phyloP scores from a whole-genome alignment of 1,284 basidiomycete genomes.

The Blastosporella zonata region DNA sequence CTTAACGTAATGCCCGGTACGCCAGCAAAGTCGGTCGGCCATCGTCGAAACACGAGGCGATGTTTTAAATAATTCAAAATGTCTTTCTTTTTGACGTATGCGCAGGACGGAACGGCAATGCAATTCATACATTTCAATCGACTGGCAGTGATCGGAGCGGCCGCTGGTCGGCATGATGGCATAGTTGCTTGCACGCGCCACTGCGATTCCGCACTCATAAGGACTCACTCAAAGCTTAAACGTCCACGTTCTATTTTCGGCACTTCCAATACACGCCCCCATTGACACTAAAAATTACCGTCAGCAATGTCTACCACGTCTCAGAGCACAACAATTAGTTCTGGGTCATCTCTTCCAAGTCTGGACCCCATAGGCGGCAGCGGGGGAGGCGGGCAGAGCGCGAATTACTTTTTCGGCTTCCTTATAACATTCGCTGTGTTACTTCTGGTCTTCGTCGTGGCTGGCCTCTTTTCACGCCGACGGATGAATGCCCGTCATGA shows the following conservation, averaged over 20 bases:
- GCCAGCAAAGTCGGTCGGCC: background rate
- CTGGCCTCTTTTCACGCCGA: constrained; percentile 51
- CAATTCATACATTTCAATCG: background rate
- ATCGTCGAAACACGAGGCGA: background rate
- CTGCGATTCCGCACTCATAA: background rate
- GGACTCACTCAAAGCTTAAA: background rate
- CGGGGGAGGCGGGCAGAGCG: constrained; percentile 24
- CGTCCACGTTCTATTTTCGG: background rate
- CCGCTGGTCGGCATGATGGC: background rate
- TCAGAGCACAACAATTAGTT: background rate
- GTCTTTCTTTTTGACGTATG: background rate
- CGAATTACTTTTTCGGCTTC: constrained; percentile 61
- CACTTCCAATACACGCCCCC: background rate
- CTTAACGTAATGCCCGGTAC: background rate
- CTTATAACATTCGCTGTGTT: constrained; percentile 59
- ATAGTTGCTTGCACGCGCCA: background rate
- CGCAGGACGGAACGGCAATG: background rate
- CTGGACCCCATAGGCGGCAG: constrained; percentile 12
- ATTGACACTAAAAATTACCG: background rate
- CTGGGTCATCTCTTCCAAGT: background rate
- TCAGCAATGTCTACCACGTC: constrained; percentile 5
- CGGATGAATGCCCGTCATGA: constrained; percentile 37
- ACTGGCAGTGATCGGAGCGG: constrained; percentile 1
- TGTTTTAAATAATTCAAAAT: background rate
- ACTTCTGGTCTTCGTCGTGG: constrained; percentile 55